Percentiles rank a stretch among this genome's conserved stretches.
Evolutionary conservation across 2,329 filamentous ascomycete genomes (phyloP).

Genomic region (Diplodia seriata): DNA sequence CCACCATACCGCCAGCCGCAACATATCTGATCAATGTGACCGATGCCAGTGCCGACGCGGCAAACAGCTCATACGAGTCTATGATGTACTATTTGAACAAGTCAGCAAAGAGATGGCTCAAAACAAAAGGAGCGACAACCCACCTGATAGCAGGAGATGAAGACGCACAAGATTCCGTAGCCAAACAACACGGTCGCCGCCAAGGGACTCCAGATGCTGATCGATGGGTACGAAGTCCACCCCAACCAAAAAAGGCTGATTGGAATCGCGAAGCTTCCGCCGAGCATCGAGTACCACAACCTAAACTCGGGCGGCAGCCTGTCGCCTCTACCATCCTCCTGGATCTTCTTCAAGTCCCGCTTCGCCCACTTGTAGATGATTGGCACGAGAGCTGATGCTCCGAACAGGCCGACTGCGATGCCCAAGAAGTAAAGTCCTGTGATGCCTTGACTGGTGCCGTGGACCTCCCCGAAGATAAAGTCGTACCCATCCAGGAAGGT

Average conservation of each 20-base stretch:
- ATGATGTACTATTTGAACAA: slow-evolving; percentile 64
- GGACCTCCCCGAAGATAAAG: slow-evolving; percentile 59
- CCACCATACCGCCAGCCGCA: slow-evolving; percentile 50
- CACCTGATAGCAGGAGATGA: slow-evolving; percentile 51
- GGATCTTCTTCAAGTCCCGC: slow-evolving; percentile 50
- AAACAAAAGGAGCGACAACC: slow-evolving; percentile 46
- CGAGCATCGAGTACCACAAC: slow-evolving; percentile 61
- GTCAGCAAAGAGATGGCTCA: slow-evolving; percentile 56
- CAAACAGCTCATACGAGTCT: slow-evolving; percentile 62
- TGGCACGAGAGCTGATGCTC: slow-evolving; percentile 51
- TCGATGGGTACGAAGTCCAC: slow-evolving; percentile 56
- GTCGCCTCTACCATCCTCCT: slow-evolving; percentile 47
- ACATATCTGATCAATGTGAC: slow-evolving; percentile 51
- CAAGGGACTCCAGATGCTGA: slow-evolving; percentile 61
- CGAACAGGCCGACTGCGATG: slow-evolving; percentile 53
- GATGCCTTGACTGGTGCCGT: slow-evolving; percentile 55
- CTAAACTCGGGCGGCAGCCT: slow-evolving; percentile 63
- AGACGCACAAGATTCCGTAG: slow-evolving; percentile 57
- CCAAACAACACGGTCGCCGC: slow-evolving; percentile 60
- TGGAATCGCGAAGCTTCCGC: slow-evolving; percentile 56
- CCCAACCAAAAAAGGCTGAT: slow-evolving; percentile 65
- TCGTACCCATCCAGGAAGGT: slow-evolving; percentile 61
- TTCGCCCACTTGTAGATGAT: slow-evolving; percentile 55
- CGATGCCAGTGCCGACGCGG: slow-evolving; percentile 56
- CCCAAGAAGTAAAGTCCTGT: slow-evolving; percentile 58